phyloP scores from a whole-genome alignment of 2,329 filamentous ascomycete genomes.

The Ceratocystis destructans region DNA sequence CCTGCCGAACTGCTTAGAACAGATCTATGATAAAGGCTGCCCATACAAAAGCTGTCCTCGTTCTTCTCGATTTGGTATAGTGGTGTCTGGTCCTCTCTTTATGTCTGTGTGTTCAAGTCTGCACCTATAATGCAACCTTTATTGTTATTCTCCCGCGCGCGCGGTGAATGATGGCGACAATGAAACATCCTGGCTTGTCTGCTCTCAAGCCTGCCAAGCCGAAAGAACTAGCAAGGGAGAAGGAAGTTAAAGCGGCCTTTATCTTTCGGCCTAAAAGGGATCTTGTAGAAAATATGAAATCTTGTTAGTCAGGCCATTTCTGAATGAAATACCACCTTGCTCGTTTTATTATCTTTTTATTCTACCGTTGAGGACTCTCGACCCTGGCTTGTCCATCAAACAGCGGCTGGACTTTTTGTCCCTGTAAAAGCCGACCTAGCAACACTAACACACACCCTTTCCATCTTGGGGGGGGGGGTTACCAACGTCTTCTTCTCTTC shows the following conservation, averaged over 20 bases:
- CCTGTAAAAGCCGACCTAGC: too few relatives aligned
- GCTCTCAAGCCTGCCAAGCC: background rate
- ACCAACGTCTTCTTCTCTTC: background rate
- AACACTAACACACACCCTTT: too few relatives aligned
- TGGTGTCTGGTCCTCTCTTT: background rate
- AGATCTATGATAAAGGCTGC: background rate
- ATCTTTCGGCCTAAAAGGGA: background rate
- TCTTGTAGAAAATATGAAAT: background rate
- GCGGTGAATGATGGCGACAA: constrained; percentile 1
- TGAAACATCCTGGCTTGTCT: background rate
- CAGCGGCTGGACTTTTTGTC: too few relatives aligned
- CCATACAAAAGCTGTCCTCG: background rate
- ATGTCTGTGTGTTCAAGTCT: background rate
- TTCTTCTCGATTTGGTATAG: constrained; percentile 7
- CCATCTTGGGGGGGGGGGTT: background rate
- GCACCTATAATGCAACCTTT: background rate
- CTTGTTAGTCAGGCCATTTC: background rate
- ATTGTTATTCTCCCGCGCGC: constrained; percentile 5
- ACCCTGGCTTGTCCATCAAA: too few relatives aligned
- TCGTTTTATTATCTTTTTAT: background rate
- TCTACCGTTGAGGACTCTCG: background rate
- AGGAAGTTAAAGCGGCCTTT: background rate
- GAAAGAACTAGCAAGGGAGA: background rate
- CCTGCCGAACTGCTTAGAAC: background rate
- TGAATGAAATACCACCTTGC: background rate